phyloP scores from a whole-genome alignment of 306 rosid genomes.

The Prunus padus region DNA sequence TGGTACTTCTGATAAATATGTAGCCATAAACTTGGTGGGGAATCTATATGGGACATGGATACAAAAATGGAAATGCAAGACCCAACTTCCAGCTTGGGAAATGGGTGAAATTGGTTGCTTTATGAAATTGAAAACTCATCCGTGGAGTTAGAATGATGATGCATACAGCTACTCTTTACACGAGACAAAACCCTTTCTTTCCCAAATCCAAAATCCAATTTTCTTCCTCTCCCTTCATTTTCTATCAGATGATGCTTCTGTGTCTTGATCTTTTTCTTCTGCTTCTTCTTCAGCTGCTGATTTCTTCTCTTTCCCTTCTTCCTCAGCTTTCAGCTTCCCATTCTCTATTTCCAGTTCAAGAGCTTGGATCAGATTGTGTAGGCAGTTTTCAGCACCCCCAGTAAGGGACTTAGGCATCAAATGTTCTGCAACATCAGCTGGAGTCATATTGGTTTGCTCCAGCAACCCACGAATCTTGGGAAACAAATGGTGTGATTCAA shows the following conservation, averaged over 20 bases:
- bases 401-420: slow-evolving; percentile 61
- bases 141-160: too few species aligned
- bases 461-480: slow-evolving; percentile 31
- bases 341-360: slow-evolving; percentile 47
- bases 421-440: slow-evolving; percentile 93
- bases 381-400: slow-evolving; percentile 30
- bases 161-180: too few species aligned
- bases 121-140: too few species aligned
- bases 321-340: slow-evolving; percentile 25
- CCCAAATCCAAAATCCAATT: not conserved
- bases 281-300: slow-evolving; percentile 1
- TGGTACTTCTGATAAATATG: too few species aligned
- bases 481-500: slow-evolving; percentile 51
- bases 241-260: not conserved
- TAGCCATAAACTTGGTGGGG: too few species aligned
- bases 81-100: too few species aligned
- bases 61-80: too few species aligned
- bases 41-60: too few species aligned
- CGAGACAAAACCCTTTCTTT: too few species aligned
- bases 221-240: not conserved
- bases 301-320: slow-evolving; percentile 23
- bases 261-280: not conserved
- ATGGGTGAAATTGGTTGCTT: too few species aligned
- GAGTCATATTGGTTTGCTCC: slow-evolving; percentile 42
- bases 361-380: slow-evolving; percentile 48